Conservation (phyloP, 495 filamentous ascomycete species). For the Pyrenopolyporus hunteri region DNA sequence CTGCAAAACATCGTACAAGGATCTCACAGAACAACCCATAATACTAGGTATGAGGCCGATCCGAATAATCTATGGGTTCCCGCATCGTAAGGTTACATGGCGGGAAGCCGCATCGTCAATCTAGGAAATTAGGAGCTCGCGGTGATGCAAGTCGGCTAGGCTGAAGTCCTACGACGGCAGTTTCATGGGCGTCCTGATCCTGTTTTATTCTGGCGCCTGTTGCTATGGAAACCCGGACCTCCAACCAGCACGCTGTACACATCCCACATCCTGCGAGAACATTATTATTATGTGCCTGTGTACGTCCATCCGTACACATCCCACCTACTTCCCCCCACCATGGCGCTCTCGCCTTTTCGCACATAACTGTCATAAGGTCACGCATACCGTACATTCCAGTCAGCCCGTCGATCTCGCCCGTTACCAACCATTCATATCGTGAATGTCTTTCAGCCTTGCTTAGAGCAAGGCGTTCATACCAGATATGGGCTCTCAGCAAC, state of each 20-base stretch:
- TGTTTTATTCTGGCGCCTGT: constrained; percentile 20
- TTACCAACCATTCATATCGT: constrained; percentile 6
- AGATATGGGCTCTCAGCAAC: constrained; percentile 59
- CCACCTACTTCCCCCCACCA: constrained; percentile 25
- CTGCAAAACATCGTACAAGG: not conserved
- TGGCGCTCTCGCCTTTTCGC: constrained; percentile 19
- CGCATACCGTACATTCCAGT: constrained; percentile 37
- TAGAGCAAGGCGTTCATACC: constrained; percentile 23
- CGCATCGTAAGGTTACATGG: not conserved
- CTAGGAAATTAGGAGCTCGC: constrained; percentile 2
- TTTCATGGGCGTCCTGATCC: not conserved
- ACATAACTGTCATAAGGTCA: constrained; percentile 20
- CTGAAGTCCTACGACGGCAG: no score
- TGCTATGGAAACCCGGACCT: constrained; percentile 32
- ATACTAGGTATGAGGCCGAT: not conserved
- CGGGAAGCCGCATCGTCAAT: not conserved
- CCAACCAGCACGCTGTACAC: constrained; percentile 2
- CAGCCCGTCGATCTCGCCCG: constrained; percentile 13
- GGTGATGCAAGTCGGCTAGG: not conserved
- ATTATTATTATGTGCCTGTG: not conserved
- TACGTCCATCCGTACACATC: not conserved
- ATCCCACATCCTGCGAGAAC: not conserved
- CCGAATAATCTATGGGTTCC: no score
- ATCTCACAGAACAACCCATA: not conserved
- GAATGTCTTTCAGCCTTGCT: constrained; percentile 35